Evolutionary conservation across 495 filamentous ascomycete species (phyloP), one percentile per base, ranked within the genome.

Genomic region (Podospora conica): DNA sequence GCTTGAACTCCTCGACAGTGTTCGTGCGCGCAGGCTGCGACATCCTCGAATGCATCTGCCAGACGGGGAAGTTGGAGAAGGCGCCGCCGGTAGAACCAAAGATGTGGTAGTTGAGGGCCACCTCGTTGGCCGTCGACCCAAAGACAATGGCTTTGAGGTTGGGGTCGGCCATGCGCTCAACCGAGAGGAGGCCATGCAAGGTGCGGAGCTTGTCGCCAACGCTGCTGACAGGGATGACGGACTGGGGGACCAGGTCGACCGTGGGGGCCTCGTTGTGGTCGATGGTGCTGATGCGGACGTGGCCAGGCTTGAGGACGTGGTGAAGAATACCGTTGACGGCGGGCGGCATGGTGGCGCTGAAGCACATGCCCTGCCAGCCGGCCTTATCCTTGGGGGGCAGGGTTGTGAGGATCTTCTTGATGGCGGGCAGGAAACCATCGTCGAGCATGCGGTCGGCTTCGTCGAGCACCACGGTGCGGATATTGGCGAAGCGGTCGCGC

Each of bases 91-190:
- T 68, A 91, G 88, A 74, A 90, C 92, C 74, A 89, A 76, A 76
- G 48, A 76, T 20, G 40, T 73, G 70, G 66, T 76, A 76, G 60
- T 97, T 87, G 88, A 95, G 96, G 80, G 93, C 94, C 74, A 97
- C 94, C 90, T 98, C 96, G 82, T 95, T 86, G 72, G 94, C 91
- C 71, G 94, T 98, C 84, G 96, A 96, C 84, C 93, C 95, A 89
- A 98, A 98, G 82, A 97, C 94, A 78, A 98, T 91, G 66, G 95
- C 94, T 81, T 76, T 76, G 65, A 76, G 70, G 7, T 58, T 25
- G 23, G 96, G 92, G 71, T 93, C 96, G 81, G 70, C 96, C 75
- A 96, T 88, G 40, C 90, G 95, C 82, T 97, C 95, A 82, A 96
- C 96, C 60, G 71, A 93, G 80, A 84, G 96, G 89, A 77, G 89